A percentile compares a stretch with the other conserved stretches of the same genome.
Evolutionary conservation across 805 yeast genomes (phyloP).

Genomic region (Candida peoriensis): DNA sequence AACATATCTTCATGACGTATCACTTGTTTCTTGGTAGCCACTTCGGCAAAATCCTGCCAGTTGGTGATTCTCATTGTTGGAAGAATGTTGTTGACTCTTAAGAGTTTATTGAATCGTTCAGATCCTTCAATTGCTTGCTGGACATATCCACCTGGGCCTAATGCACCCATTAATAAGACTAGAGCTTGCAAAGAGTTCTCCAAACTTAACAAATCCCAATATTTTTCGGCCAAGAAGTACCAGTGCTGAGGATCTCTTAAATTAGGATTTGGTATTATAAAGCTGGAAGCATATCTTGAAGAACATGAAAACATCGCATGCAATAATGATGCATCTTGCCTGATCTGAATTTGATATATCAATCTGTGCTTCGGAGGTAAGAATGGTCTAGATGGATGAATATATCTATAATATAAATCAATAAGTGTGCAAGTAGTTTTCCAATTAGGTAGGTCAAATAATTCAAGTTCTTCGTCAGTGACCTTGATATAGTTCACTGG

Average conservation of each 20-base stretch:
- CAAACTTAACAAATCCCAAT: slow-evolving; percentile 27
- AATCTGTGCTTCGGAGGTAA: slow-evolving; percentile 32
- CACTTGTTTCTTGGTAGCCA: slow-evolving; percentile 29
- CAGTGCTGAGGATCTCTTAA: slow-evolving; percentile 32
- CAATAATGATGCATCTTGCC: slow-evolving; percentile 26
- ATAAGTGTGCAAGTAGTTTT: slow-evolving; percentile 28
- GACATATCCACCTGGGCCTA: slow-evolving; percentile 26
- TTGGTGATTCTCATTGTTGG: slow-evolving; percentile 16
- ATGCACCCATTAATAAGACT: slow-evolving; percentile 25
- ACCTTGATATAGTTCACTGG: slow-evolving; percentile 15
- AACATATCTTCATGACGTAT: slow-evolving; percentile 29
- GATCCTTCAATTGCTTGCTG: slow-evolving; percentile 25
- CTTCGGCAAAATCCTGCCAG: slow-evolving; percentile 21
- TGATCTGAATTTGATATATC: slow-evolving; percentile 25
- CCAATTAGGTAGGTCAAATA: slow-evolving; percentile 34
- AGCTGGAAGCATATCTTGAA: slow-evolving; percentile 27
- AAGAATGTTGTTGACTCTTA: slow-evolving; percentile 14
- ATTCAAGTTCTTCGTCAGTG: slow-evolving; percentile 26
- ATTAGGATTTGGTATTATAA: slow-evolving; percentile 21
- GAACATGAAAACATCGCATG: slow-evolving; percentile 33
- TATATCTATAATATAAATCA: slow-evolving; percentile 36
- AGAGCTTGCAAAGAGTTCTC: slow-evolving; percentile 24
- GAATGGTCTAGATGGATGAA: slow-evolving; percentile 32
- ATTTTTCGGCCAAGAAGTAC: slow-evolving; percentile 30
- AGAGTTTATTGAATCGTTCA: slow-evolving; percentile 17